Evolutionary conservation across 2,329 filamentous ascomycete species (phyloP).

Genomic region (Colletotrichum sp.): DNA sequence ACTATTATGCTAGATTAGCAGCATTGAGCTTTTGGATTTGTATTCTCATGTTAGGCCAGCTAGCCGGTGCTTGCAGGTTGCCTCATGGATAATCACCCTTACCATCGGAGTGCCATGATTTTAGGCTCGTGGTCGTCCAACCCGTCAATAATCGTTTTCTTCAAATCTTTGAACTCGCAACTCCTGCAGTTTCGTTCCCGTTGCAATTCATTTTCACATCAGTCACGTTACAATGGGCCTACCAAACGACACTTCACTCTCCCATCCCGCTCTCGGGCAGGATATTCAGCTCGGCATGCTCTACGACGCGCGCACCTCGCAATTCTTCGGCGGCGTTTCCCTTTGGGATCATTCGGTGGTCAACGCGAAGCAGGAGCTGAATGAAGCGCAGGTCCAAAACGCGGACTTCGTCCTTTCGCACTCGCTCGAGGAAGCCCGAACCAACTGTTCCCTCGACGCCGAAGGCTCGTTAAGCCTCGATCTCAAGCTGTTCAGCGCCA

Average conservation of each 20-base stretch:
- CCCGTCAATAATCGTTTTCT: neutral
- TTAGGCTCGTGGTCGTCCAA: neutral
- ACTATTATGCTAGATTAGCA: too few species aligned
- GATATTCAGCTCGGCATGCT: neutral
- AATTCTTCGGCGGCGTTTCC: neutral
- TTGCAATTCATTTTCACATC: too few species aligned
- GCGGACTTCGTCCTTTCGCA: neutral
- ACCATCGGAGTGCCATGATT: neutral
- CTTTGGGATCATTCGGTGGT: neutral
- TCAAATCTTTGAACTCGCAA: neutral
- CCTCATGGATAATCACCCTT: neutral
- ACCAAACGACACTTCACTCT: neutral
- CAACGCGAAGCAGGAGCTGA: neutral
- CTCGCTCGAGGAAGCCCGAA: neutral
- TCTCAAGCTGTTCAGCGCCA: neutral
- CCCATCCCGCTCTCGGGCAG: neutral
- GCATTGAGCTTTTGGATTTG: neutral
- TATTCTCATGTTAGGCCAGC: neutral
- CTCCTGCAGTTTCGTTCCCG: too few species aligned
- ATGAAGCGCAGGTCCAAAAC: neutral
- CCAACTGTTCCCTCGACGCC: neutral
- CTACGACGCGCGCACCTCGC: neutral
- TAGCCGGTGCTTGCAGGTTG: neutral
- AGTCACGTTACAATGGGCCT: neutral
- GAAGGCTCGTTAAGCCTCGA: neutral